Evolutionary conservation across 345 rosid genomes (phyloP).

Genomic region (Cochlearia excelsa): DNA sequence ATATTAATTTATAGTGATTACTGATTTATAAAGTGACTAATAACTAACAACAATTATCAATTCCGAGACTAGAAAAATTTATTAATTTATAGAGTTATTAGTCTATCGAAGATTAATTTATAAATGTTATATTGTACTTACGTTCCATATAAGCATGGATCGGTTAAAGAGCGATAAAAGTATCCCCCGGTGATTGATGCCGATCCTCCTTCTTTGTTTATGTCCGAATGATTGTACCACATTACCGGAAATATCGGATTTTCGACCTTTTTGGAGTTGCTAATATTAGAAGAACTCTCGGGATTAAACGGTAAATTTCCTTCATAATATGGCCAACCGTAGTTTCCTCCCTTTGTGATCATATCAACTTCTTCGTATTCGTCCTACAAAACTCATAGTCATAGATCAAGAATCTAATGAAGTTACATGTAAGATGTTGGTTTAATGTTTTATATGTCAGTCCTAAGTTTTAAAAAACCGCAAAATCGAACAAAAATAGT

Average conservation of each 20-base stretch:
- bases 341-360: constrained; percentile 51
- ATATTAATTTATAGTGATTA: too few species aligned
- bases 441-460: background rate
- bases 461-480: too few species aligned
- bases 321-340: constrained; percentile 50
- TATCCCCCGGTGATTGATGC: constrained; percentile 54
- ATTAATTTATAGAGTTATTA: too few species aligned
- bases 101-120: too few species aligned
- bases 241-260: constrained; percentile 47
- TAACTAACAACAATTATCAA: too few species aligned
- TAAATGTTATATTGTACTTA: background rate
- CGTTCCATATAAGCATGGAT: constrained; percentile 59
- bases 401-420: background rate
- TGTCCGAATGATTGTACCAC: constrained; percentile 45
- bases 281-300: constrained; percentile 26
- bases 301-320: constrained; percentile 38
- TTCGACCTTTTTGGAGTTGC: constrained; percentile 40
- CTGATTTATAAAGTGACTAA: too few species aligned
- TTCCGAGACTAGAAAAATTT: too few species aligned
- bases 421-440: background rate
- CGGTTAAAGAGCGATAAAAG: constrained; percentile 46
- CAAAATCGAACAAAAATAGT: too few species aligned
- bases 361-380: constrained; percentile 53
- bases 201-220: constrained; percentile 35
- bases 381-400: constrained; percentile 34